A percentile compares a stretch with the other conserved stretches of the same genome.
Evolutionary conservation across 176 grass and related monocot species (phyloP).

Genomic region (bread wheat (Triticum aestivum)): DNA sequence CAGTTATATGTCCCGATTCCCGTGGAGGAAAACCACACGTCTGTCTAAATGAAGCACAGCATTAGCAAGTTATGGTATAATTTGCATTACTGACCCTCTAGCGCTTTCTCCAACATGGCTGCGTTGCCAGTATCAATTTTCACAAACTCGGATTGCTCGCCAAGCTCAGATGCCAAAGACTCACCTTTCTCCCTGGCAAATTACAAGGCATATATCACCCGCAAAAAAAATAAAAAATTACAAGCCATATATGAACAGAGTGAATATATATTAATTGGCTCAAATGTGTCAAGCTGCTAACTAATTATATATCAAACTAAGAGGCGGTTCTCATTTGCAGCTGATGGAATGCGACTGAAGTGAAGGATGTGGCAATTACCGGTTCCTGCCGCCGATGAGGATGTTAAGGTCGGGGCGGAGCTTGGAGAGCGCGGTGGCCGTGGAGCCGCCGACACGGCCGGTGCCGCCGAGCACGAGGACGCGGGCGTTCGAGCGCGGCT

Average conservation of each 20-base stretch:
- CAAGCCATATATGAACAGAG: not conserved
- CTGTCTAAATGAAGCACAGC: not conserved
- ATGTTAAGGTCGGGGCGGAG: conserved; percentile 68
- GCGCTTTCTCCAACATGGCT: conserved; percentile 50
- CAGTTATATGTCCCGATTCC: not conserved
- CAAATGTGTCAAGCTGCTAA: too few relatives aligned
- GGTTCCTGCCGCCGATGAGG: conserved; percentile 69
- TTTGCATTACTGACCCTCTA: conserved; percentile 48
- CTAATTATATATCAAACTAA: too few relatives aligned
- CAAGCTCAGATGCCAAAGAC: conserved; percentile 62
- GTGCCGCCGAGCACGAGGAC: conserved; percentile 84
- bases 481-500: conserved; percentile 23
- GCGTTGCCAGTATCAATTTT: conserved; percentile 57
- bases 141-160: conserved; percentile 61
- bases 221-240: not conserved
- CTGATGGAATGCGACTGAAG: not conserved
- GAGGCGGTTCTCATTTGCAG: not conserved
- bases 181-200: conserved; percentile 70
- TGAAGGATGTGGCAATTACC: conserved; percentile 7
- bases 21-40: not conserved
- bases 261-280: too few relatives aligned
- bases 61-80: not conserved
- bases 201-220: not conserved
- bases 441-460: conserved; percentile 85
- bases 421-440: conserved; percentile 70